Percentiles rank a stretch among this genome's conserved stretches.
Conservation (phyloP, 2,329 filamentous ascomycete genomes). For the Fonsecaea erecta region DNA sequence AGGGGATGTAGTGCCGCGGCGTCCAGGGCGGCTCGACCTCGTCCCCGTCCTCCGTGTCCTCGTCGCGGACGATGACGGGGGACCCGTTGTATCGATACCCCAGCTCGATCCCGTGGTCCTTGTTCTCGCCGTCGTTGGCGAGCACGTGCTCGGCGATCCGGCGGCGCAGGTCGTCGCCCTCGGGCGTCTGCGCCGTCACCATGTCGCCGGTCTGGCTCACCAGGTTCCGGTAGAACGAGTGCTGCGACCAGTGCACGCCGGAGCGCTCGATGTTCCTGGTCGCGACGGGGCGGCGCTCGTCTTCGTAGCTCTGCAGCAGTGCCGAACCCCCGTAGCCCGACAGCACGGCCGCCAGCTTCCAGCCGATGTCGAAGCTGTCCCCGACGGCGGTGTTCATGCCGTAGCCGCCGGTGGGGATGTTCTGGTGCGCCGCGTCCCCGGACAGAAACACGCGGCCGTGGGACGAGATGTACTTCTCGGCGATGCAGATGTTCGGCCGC, state of each 20-base stretch:
- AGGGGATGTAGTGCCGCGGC: slow-evolving; percentile 36
- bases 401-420: slow-evolving; percentile 42
- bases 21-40: slow-evolving; percentile 31
- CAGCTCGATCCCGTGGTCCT: slow-evolving; percentile 37
- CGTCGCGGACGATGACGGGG: slow-evolving; percentile 27
- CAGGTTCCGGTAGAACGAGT: slow-evolving; percentile 15
- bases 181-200: neutral
- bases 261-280: slow-evolving; percentile 39
- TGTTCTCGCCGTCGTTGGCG: slow-evolving; percentile 28
- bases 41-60: slow-evolving; percentile 5
- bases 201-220: slow-evolving; percentile 5
- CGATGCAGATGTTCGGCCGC: slow-evolving; percentile 41
- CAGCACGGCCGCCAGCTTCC: slow-evolving; percentile 42
- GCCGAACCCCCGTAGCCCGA: slow-evolving; percentile 37
- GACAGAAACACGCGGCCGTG: slow-evolving; percentile 40
- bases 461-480: slow-evolving; percentile 36
- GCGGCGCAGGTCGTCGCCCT: slow-evolving; percentile 8
- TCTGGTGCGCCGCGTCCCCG: slow-evolving; percentile 45
- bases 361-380: slow-evolving; percentile 45
- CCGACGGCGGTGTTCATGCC: slow-evolving; percentile 47
- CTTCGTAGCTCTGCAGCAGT: slow-evolving; percentile 40
- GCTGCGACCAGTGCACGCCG: slow-evolving; percentile 22
- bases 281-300: slow-evolving; percentile 41
- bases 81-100: slow-evolving; percentile 37
- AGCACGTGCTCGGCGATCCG: slow-evolving; percentile 15